These are phyloP conservation scores for Fusarium sp. DNA, from an alignment of 2,329 filamentous ascomycete species.

Conservation along the genomic window DNA sequence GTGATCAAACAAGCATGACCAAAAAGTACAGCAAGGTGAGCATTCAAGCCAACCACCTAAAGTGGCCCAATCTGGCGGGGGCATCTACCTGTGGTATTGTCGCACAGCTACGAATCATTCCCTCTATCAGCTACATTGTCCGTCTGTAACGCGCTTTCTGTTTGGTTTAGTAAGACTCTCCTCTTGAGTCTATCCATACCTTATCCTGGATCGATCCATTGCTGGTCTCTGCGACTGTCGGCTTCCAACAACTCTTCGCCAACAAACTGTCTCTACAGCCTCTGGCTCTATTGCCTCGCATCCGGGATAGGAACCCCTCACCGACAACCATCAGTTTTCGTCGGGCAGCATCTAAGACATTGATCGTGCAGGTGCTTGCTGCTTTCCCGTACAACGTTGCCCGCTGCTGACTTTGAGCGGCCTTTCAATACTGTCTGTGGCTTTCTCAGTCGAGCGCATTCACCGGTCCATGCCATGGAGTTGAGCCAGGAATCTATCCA, in stretches of 20 bases:
- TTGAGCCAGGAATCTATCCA: slow-evolving; percentile 66
- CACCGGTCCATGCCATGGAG: slow-evolving; percentile 60
- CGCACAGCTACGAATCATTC: slow-evolving; percentile 36
- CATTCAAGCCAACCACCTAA: slow-evolving; percentile 30
- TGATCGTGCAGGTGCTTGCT: slow-evolving; percentile 41
- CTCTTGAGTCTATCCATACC: slow-evolving; percentile 11
- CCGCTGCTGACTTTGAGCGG: slow-evolving; percentile 26
- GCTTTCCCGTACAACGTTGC: slow-evolving; percentile 36
- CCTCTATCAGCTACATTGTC: slow-evolving; percentile 12
- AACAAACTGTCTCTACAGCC: slow-evolving; percentile 11
- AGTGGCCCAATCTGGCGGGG: slow-evolving; percentile 37
- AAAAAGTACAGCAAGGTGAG: slow-evolving; percentile 14
- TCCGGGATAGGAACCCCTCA: slow-evolving; percentile 37
- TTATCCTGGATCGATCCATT: slow-evolving; percentile 13
- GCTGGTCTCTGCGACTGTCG: slow-evolving; percentile 27
- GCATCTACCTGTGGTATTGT: slow-evolving; percentile 37
- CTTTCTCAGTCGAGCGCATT: slow-evolving; percentile 14
- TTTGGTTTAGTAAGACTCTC: slow-evolving; percentile 10
- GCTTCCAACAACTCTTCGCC: slow-evolving; percentile 15
- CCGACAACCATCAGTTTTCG: slow-evolving; percentile 25
- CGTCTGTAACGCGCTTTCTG: slow-evolving; percentile 20
- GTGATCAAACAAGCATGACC: slow-evolving; percentile 42
- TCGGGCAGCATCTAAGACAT: slow-evolving; percentile 39
- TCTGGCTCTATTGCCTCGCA: slow-evolving; percentile 33
- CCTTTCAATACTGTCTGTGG: slow-evolving; percentile 7